Conservation (phyloP, 1,139 yeast genomes). For the Debaryomyces robertsiae region DNA sequence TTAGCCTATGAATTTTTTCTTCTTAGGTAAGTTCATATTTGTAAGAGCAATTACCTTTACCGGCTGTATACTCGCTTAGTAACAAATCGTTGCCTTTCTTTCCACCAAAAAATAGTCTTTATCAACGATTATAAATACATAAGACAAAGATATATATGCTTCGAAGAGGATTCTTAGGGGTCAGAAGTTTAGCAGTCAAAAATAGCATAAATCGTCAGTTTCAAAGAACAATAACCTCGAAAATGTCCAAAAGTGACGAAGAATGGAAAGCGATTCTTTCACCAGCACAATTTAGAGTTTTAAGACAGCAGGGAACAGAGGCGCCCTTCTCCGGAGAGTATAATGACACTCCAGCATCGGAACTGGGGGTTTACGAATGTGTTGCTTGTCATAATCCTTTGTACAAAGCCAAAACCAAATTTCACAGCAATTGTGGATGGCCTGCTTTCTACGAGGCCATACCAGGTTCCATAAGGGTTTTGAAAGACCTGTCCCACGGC, state of each 20-base stretch:
- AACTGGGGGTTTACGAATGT: constrained; percentile 71
- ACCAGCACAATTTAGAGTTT: constrained; percentile 77
- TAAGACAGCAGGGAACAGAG: constrained; percentile 84
- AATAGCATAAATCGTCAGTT: constrained; percentile 1
- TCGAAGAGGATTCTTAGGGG: background rate
- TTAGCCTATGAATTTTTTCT: constrained; percentile 3
- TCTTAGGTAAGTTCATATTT: background rate
- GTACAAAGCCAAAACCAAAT: constrained; percentile 78
- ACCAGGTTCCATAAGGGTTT: constrained; percentile 70
- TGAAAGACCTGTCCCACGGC: constrained; percentile 65
- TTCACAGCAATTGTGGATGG: constrained; percentile 95
- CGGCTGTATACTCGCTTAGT: too few species aligned
- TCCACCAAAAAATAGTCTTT: too few species aligned
- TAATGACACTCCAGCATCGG: constrained; percentile 44
- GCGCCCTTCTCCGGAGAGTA: constrained; percentile 79
- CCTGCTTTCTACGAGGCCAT: constrained; percentile 92
- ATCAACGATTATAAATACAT: too few species aligned
- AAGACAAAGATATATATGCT: too few species aligned
- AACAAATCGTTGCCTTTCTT: background rate
- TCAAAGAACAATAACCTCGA: constrained; percentile 2
- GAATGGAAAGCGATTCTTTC: constrained; percentile 83
- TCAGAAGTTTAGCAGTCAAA: background rate
- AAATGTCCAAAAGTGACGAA: constrained; percentile 47
- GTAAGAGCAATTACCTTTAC: background rate
- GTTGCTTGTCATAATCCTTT: constrained; percentile 84